phyloP scores from a whole-genome alignment of 495 filamentous ascomycete genomes.

The Xylaria longipes region DNA sequence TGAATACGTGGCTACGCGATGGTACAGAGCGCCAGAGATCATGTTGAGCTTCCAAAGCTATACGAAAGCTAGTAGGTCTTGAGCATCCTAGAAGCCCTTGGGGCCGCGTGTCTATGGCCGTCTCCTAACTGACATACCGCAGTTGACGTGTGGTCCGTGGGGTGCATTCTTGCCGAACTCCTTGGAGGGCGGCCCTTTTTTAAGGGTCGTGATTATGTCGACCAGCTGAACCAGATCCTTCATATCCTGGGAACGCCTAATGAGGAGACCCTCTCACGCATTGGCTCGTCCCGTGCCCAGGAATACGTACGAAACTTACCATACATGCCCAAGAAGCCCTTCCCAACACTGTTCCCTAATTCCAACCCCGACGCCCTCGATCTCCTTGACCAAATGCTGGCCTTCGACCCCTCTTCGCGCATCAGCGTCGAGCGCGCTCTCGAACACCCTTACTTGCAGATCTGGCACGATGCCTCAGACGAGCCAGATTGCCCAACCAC shows the following conservation, averaged over 20 bases:
- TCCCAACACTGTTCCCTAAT: conserved; percentile 86
- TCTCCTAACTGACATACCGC: conserved; percentile 22
- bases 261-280: conserved; percentile 91
- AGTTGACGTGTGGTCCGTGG: conserved; percentile 99
- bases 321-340: conserved; percentile 91
- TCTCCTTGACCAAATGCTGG: conserved; percentile 93
- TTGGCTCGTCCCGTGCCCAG: conserved; percentile 93
- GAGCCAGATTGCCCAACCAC: conserved; percentile 91
- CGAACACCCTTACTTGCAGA: conserved; percentile 93
- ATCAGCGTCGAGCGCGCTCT: conserved; percentile 93
- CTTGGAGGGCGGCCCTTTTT: conserved; percentile 97
- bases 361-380: conserved; percentile 97
- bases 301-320: conserved; percentile 98
- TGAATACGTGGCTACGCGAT: conserved; percentile 97
- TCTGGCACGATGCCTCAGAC: conserved; percentile 98
- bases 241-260: conserved; percentile 97
- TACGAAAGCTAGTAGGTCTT: conserved; percentile 92
- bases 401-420: conserved; percentile 91
- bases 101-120: background rate
- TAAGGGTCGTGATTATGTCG: conserved; percentile 98
- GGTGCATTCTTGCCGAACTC: conserved; percentile 95
- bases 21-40: conserved; percentile 98
- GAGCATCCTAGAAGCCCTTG: background rate
- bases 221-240: conserved; percentile 98
- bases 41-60: conserved; percentile 99